Percentiles rank a stretch among this genome's conserved stretches.
These are phyloP conservation scores for Saturnispora hagleri DNA, from an alignment of 805 yeast species.

Conservation along the genomic window DNA sequence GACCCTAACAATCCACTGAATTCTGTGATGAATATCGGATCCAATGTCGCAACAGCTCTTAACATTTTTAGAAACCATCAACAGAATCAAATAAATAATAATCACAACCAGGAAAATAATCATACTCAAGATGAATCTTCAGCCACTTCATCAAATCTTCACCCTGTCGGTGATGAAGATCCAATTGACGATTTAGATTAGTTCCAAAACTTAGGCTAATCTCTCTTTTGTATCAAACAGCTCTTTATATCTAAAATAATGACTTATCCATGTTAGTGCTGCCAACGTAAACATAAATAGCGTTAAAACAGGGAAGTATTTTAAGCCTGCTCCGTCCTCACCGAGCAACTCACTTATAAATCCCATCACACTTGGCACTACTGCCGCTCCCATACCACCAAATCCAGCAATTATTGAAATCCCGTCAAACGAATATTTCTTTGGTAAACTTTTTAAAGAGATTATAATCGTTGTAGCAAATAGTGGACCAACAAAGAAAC, in stretches of 20 bases:
- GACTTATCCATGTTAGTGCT: conserved; percentile 21
- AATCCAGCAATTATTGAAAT: conserved; percentile 69
- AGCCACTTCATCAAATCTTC: too few relatives aligned
- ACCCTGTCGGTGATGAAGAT: too few relatives aligned
- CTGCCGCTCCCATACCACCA: conserved; percentile 81
- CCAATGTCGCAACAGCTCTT: conserved; percentile 1
- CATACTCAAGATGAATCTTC: too few relatives aligned
- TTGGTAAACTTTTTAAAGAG: conserved; percentile 54
- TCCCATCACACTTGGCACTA: conserved; percentile 60
- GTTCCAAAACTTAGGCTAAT: too few relatives aligned
- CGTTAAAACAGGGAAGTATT: conserved; percentile 24
- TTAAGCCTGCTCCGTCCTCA: conserved; percentile 23
- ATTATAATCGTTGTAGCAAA: conserved; percentile 64
- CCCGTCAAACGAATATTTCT: conserved; percentile 50
- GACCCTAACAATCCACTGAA: neutral
- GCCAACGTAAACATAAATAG: conserved; percentile 19
- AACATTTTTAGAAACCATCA: conserved; percentile 1
- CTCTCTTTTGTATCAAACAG: conserved; percentile 10
- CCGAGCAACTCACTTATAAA: conserved; percentile 27
- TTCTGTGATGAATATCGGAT: neutral
- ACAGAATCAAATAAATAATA: neutral
- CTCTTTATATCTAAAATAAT: conserved; percentile 16
- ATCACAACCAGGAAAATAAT: too few relatives aligned
- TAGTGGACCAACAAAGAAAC: conserved; percentile 44
- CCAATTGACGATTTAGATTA: too few relatives aligned